Evolutionary conservation across 2,329 filamentous ascomycete genomes (phyloP).

Genomic region (Neonectria faginata): DNA sequence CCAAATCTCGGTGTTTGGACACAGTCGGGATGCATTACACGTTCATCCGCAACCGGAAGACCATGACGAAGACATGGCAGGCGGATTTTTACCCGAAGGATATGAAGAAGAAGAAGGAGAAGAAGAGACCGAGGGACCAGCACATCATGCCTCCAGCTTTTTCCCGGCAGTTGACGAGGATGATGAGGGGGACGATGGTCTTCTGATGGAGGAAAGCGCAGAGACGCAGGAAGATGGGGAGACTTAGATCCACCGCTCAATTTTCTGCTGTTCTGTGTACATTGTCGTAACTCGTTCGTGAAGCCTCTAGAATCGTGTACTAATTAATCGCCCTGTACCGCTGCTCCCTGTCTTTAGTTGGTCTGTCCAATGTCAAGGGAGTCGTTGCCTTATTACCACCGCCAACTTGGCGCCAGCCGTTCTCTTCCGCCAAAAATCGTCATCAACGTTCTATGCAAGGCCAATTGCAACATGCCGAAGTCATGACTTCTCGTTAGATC

Average conservation of each 20-base stretch:
- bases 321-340: constrained; percentile 63
- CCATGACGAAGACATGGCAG: constrained; percentile 65
- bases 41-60: constrained; percentile 38
- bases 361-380: constrained; percentile 63
- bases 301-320: constrained; percentile 55
- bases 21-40: constrained; percentile 50
- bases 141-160: constrained; percentile 57
- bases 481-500: constrained; percentile 60
- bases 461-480: constrained; percentile 59
- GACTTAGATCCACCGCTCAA: background rate
- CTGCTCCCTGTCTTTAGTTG: constrained; percentile 65
- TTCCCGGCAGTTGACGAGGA: constrained; percentile 62
- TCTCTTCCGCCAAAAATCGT: constrained; percentile 65
- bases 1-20: constrained; percentile 66
- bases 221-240: background rate
- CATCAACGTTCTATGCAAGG: constrained; percentile 62
- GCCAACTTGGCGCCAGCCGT: constrained; percentile 62
- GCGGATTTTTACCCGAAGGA: constrained; percentile 71
- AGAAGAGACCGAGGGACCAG: constrained; percentile 50
- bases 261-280: background rate
- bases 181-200: constrained; percentile 50
- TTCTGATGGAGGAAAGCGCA: constrained; percentile 50
- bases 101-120: constrained; percentile 62
- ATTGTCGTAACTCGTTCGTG: constrained; percentile 29
- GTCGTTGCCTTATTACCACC: constrained; percentile 59